These are phyloP conservation scores for Forsythia viridissima DNA, from an alignment of 257 asterid genomes.

Conservation along the genomic window DNA sequence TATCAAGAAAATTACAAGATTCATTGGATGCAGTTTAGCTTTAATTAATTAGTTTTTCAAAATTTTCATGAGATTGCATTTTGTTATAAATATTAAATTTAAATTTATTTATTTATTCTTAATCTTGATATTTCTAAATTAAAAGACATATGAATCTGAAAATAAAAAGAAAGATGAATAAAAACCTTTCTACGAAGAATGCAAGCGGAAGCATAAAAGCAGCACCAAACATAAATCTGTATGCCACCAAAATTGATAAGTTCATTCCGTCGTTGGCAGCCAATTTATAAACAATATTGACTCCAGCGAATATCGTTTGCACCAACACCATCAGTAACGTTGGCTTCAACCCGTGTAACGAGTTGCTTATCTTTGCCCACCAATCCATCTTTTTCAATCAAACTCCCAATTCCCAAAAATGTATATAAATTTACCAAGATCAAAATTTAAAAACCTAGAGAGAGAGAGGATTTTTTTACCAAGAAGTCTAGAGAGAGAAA, in stretches of 20 bases:
- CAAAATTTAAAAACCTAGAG: no score
- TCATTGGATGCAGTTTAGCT: neutral
- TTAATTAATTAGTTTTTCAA: no score
- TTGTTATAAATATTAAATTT: neutral
- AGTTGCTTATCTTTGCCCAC: constrained; percentile 20
- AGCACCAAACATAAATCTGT: constrained; percentile 64
- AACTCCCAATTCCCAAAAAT: neutral
- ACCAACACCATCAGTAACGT: constrained; percentile 46
- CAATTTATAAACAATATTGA: constrained; percentile 49
- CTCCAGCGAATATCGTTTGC: constrained; percentile 34
- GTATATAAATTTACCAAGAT: no score
- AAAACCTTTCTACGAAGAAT: constrained; percentile 51
- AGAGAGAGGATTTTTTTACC: neutral
- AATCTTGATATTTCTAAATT: no score
- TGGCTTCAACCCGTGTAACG: constrained; percentile 54
- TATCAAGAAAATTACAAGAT: neutral
- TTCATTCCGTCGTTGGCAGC: constrained; percentile 65
- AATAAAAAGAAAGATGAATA: neutral
- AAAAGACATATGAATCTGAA: neutral
- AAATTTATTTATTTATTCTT: neutral
- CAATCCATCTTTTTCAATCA: constrained; percentile 11
- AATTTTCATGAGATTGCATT: no score
- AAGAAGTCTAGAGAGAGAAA: neutral
- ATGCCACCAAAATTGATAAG: constrained; percentile 42
- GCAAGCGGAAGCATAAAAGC: constrained; percentile 57